These are phyloP conservation scores for Carex cristatella DNA, from an alignment of 176 grass and related monocot genomes.

Conservation along the genomic window DNA sequence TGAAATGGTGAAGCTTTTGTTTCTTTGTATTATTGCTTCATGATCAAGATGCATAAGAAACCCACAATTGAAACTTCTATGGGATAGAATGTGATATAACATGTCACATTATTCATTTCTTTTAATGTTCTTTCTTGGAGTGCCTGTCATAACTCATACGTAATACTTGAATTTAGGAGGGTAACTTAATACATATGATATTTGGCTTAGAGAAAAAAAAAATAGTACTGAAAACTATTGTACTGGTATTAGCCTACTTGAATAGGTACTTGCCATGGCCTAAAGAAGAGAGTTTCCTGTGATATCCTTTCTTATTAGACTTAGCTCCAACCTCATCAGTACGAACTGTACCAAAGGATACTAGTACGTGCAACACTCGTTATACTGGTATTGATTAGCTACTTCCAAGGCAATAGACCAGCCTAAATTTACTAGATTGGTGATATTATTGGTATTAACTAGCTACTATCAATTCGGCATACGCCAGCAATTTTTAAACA, in stretches of 20 bases:
- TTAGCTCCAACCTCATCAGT: not conserved
- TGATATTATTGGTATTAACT: not conserved
- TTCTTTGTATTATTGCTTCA: not conserved
- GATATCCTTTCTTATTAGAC: not conserved
- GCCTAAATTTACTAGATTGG: too few species aligned
- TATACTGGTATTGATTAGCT: too few species aligned
- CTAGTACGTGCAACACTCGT: too few species aligned
- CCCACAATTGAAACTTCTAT: not conserved
- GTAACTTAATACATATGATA: not conserved
- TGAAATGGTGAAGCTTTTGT: not conserved
- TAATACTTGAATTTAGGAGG: not conserved
- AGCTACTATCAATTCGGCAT: not conserved
- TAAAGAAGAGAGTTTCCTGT: not conserved
- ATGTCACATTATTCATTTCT: not conserved
- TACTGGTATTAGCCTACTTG: not conserved
- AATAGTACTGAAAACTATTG: not conserved
- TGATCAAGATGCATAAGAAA: not conserved
- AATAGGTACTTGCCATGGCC: not conserved
- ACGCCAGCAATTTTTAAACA: not conserved
- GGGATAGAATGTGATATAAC: not conserved
- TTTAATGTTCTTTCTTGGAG: not conserved
- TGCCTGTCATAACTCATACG: too few species aligned
- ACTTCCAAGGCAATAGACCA: too few species aligned
- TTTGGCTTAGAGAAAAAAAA: not conserved
- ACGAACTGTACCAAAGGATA: not conserved